Evolutionary conservation across 2,329 filamentous ascomycete species (phyloP).

Genomic region (Xylaria sp.): DNA sequence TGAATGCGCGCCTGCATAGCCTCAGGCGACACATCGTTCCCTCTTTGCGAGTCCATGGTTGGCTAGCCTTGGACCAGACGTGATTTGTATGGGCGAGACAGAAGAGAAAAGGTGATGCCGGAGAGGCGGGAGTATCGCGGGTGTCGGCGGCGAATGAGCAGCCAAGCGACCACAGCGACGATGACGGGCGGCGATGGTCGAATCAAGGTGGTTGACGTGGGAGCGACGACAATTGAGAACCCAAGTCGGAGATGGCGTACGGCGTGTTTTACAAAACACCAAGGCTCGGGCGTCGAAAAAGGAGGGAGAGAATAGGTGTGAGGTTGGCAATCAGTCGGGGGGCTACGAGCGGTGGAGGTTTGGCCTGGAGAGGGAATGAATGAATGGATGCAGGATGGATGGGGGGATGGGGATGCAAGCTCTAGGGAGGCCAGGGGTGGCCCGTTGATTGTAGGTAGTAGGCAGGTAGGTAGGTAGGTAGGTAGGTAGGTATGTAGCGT

Average conservation of each 20-base stretch:
- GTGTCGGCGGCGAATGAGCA: constrained; percentile 12
- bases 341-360: constrained; percentile 39
- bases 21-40: constrained; percentile 70
- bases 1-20: constrained; percentile 93
- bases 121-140: constrained; percentile 15
- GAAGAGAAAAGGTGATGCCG: constrained; percentile 8
- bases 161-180: background rate
- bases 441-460: background rate
- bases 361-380: constrained; percentile 24
- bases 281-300: constrained; percentile 32
- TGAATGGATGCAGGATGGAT: constrained; percentile 17
- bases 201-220: constrained; percentile 3
- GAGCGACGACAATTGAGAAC: constrained; percentile 34
- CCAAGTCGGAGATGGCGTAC: constrained; percentile 25
- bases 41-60: constrained; percentile 63
- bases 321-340: constrained; percentile 42
- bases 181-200: constrained; percentile 3
- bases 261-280: constrained; percentile 35
- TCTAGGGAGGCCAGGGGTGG: constrained; percentile 31
- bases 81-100: constrained; percentile 1
- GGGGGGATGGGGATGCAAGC: constrained; percentile 35
- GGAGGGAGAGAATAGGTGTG: constrained; percentile 37
- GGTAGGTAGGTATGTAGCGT: background rate
- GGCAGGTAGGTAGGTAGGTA: constrained; percentile 15
- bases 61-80: constrained; percentile 25